Evolutionary conservation across 495 filamentous ascomycete species (phyloP), one percentile per base, ranked within the genome.

Genomic region (Penicillium silybi): DNA sequence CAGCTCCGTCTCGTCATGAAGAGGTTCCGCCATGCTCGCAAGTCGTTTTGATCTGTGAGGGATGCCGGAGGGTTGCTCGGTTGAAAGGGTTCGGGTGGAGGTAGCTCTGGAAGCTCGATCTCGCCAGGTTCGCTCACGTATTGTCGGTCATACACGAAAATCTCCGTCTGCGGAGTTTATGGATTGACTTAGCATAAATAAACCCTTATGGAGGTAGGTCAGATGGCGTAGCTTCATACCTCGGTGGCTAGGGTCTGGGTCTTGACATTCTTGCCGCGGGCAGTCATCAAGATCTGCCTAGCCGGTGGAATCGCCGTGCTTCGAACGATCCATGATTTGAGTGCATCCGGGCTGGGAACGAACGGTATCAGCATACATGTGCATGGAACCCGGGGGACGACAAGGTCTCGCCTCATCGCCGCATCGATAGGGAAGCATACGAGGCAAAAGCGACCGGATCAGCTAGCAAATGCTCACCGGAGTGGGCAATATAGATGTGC

Each of bases 401-500:
- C 35, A 39, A 25, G 42, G 50, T 41, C 23, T 45, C 50, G 45
- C 46, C 44, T 51, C 57, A 49, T 44, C 52, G 7, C n/a, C 17
- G 11, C 37, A 44, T n/a, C 6, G 22, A 23, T 4, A 38, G 34
- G 39, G 27, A 50, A 46, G 22, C 84, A 65, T 76, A 91, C 87
- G 83, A 85, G 50, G 80, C 68, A 65, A 89, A 83, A 42, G 81
- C 79, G 44, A 80, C 77, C 20, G 81, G 79, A 69, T 95, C 88
- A 54, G 86, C 76, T 59, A 80, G 76, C 64, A 91, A 78, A 73
- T 85, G 85, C 76, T 90, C 84, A 76, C 91, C 91, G 61, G 86
- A 87, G 76, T 93, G 90, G 76, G 89, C 91, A 53, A 93, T 82
- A 70, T 87, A 87, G 69, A 96, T 83, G 69, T 89, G 81, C 66